Base-by-base conservation (phyloP, 331 rosid genomes). In the Malus hybrid region DNA sequence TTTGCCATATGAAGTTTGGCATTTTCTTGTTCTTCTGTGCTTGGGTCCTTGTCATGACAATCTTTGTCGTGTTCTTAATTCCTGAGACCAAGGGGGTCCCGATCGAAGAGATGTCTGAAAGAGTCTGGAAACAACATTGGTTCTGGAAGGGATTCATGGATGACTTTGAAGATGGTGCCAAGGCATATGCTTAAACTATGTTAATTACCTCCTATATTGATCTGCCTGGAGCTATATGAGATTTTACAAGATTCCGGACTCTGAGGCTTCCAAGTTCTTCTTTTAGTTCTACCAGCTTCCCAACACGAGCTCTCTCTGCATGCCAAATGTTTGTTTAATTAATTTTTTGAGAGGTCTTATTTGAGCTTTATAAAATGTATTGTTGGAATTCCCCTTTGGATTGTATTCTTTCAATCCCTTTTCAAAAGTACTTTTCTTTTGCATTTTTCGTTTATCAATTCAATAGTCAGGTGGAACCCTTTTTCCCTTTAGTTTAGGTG, bases 91-190 rank as follows among this genome's bases (percentile, higher is more conserved):
- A 87, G 83, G 79, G 82, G 1, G 5, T 91, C 8, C 95, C 95
- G 0, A 86, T 91, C n/a, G 95, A 91, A 50, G 95, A 91, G 63
- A 87, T 87, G 93, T 80, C 86, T 0, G 91, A 91, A 22, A 91
- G 64, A 69, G 91, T 91, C 1, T 89, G 95, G 97, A 89, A 85
- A 77, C 75, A 83, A 19, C 97, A 91, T 15, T 87, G 93, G 92
- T 68, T 81, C 22, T 91, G 97, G 97, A 91, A 79, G 93, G 80
- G 88, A 46, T 91, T 32, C 42, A 79, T 83, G 13, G 83, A 78
- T 5, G 83, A 71, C 56, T 16, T 1, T 5, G 74, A 54, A 5
- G 64, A 70, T 31, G 63, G 5, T 48, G 39, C 73, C 6, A 68
- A 22, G 24, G n/a, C 11, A 6, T 32, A 61, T 13, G 66, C 22